Conservation (phyloP, 2,329 filamentous ascomycete genomes). For the Pyricularia pennisetigena region DNA sequence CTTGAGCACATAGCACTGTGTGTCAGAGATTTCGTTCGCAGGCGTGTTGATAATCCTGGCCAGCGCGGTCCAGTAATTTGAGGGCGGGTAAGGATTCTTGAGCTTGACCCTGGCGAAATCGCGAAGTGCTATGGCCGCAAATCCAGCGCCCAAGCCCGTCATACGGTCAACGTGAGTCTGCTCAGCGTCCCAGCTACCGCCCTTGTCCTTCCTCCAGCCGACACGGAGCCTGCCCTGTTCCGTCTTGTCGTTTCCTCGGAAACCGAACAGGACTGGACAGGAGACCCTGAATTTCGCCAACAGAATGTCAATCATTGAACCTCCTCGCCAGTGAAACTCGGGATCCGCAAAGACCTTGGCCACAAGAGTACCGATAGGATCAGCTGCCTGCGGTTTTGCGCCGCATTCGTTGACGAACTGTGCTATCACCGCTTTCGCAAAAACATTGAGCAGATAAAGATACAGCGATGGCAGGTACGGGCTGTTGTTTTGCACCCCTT, state of each 20-base stretch:
- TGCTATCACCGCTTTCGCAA: conserved; percentile 57
- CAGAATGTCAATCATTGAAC: conserved; percentile 63
- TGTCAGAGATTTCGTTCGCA: conserved; percentile 55
- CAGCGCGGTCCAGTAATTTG: conserved; percentile 74
- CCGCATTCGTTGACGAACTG: conserved; percentile 56
- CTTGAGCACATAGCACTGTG: conserved; percentile 61
- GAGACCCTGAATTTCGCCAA: conserved; percentile 72
- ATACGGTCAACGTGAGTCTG: conserved; percentile 74
- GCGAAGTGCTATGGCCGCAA: conserved; percentile 70
- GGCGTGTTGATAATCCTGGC: conserved; percentile 71
- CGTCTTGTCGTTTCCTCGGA: conserved; percentile 66
- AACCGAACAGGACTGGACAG: conserved; percentile 80
- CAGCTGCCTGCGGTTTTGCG: conserved; percentile 50
- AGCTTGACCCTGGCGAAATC: conserved; percentile 65
- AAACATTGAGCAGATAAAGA: conserved; percentile 63
- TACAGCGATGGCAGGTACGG: conserved; percentile 45
- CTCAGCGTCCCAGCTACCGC: conserved; percentile 51
- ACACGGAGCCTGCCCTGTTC: conserved; percentile 55
- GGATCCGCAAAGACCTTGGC: conserved; percentile 59
- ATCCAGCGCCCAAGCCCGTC: conserved; percentile 76
- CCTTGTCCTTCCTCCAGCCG: conserved; percentile 58
- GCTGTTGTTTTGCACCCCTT: conserved; percentile 32
- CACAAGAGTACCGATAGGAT: conserved; percentile 61
- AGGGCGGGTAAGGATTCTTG: conserved; percentile 66
- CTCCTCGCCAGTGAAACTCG: conserved; percentile 53